phyloP scores from a whole-genome alignment of 2,329 filamentous ascomycete genomes.

The Rutstroemia sp. region DNA sequence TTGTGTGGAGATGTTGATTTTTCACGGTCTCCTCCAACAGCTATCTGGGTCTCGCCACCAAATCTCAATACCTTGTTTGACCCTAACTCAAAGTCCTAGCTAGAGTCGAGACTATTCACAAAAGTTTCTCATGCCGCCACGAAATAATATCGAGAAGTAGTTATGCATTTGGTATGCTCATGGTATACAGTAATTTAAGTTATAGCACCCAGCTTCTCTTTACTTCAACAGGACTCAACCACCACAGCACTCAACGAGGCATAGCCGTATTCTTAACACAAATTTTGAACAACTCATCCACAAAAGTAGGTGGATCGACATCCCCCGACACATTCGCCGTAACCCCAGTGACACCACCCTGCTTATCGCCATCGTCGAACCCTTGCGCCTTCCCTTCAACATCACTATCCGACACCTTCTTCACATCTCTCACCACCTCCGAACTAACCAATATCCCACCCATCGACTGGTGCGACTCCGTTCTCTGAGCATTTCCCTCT shows the following conservation, averaged over 20 bases:
- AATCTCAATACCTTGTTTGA: too few species aligned
- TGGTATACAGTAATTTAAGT: background rate
- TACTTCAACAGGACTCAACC: background rate
- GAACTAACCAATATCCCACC: constrained; percentile 6
- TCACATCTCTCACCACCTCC: constrained; percentile 4
- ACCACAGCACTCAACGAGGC: background rate
- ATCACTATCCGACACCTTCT: background rate
- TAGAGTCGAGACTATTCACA: too few species aligned
- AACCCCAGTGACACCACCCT: background rate
- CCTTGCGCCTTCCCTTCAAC: background rate
- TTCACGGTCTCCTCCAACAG: too few species aligned
- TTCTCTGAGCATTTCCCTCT: background rate
- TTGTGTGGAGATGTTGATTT: too few species aligned
- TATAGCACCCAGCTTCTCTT: background rate
- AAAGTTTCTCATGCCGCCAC: too few species aligned
- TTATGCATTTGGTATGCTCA: background rate
- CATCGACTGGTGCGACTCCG: constrained; percentile 1
- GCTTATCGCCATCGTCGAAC: background rate
- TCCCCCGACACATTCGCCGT: background rate
- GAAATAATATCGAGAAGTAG: background rate
- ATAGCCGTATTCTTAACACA: constrained; percentile 5
- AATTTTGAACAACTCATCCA: constrained; percentile 9
- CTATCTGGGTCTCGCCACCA: too few species aligned
- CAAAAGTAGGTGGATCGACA: constrained; percentile 8
- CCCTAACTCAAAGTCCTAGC: too few species aligned